Conservation (phyloP, 192 early-diverging fungal genomes). For the Coemansia sp. region DNA sequence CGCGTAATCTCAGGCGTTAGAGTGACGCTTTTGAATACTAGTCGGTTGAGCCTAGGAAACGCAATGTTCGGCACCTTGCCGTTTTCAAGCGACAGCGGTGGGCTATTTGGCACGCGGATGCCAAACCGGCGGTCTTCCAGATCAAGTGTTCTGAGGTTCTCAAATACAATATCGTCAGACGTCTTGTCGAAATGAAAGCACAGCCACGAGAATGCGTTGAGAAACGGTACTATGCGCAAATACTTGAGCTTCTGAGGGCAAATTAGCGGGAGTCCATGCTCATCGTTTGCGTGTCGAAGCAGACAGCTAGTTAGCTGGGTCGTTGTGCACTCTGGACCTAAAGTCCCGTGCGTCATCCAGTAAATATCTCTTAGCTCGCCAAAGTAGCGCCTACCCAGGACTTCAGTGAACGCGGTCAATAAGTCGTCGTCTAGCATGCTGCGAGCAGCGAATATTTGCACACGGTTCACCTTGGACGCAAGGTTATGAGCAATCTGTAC, state of each 20-base stretch:
- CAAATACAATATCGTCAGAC: neutral
- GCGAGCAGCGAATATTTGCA: neutral
- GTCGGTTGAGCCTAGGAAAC: neutral
- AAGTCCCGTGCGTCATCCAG: neutral
- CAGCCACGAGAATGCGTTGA: neutral
- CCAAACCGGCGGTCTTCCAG: neutral
- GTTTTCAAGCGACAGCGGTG: neutral
- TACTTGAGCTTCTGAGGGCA: neutral
- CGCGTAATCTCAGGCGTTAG: neutral
- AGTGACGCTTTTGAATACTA: neutral
- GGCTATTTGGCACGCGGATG: neutral
- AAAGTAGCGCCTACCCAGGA: neutral
- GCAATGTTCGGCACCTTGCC: neutral
- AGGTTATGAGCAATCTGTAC: neutral
- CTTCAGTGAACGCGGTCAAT: neutral
- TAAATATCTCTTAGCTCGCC: neutral
- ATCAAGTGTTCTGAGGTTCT: neutral
- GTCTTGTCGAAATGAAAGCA: conserved; percentile 1
- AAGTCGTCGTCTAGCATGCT: neutral
- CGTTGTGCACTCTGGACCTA: neutral
- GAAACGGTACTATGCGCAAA: neutral
- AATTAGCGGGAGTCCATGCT: neutral
- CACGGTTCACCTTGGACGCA: neutral
- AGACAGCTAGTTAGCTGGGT: neutral
- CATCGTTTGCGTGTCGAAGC: neutral